Base-by-base conservation (phyloP, 129 eudicot genomes). In the Centella asiatica region DNA sequence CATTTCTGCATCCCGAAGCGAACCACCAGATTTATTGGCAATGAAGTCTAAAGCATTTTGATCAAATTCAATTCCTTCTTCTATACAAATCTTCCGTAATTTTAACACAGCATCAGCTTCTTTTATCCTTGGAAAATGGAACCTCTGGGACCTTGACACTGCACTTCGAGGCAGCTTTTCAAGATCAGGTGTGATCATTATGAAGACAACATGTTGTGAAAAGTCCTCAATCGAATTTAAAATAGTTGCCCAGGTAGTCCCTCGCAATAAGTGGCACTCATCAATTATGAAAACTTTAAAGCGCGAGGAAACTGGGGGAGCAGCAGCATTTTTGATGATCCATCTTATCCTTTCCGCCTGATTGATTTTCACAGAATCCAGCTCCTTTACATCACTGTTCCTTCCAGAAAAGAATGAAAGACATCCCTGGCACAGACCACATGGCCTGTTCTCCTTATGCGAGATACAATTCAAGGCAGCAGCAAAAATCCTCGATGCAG, bases 1-100 rank as follows among this genome's bases (percentile, higher is more conserved):
- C 96, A 85, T 93, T 67, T 87, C 96, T 57, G 96, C 95, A 46
- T 87, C 99, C 47, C 96, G 77, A 19, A 93, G 70, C 13, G 99
- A 93, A 51, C 99, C 96, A 36, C 77, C 74, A 23, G 99, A 84
- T 77, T 78, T 88, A 46, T 73, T 52, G 64, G 95, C 94, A 67
- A 93, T 70, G 67, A 87, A 80, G 17, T 80, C 80, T 44, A 93
- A 76, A 63, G 96, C 99, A 53, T 52, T 82, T 67, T 58, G 72
- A 23, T 87, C 96, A 71, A 77, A 82, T 27, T 87, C 87, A 13
- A 93, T 47, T 34, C 86, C 86, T 80, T 93, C 99, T 67, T 72
- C 81, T 22, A 36, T 42, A 64, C 99, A 93, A 66, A 93, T 78
- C 40, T 70, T 87, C 61, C 60, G 56, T 49, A 93, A 72, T 65